These are phyloP conservation scores for Fusarium neocosmosporiellum DNA, from an alignment of 2,329 filamentous ascomycete species.

Conservation along the genomic window DNA sequence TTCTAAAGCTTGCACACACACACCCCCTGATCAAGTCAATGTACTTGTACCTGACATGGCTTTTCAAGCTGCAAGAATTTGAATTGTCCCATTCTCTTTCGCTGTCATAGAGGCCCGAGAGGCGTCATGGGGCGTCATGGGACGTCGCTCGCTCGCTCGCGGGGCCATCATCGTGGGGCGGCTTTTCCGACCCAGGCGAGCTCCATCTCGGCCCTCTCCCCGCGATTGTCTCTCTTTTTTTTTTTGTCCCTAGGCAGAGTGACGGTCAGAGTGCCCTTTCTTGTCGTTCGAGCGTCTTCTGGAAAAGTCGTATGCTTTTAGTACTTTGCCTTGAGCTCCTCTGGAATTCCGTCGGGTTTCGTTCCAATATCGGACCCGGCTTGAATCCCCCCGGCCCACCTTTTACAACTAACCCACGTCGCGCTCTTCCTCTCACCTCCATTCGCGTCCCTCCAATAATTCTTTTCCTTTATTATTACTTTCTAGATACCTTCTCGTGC, in stretches of 20 bases:
- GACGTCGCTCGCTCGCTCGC: constrained; percentile 21
- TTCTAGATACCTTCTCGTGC: neutral
- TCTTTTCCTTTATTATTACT: constrained; percentile 5
- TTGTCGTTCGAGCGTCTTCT: neutral
- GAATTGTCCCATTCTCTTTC: constrained; percentile 2
- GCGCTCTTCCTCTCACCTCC: constrained; percentile 10
- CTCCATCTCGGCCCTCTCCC: constrained; percentile 35
- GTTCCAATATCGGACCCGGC: constrained; percentile 15
- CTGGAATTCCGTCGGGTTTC: constrained; percentile 10
- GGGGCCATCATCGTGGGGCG: constrained; percentile 18
- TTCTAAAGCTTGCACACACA: neutral
- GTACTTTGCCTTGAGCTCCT: neutral
- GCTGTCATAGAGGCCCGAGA: constrained; percentile 29
- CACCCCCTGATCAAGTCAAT: neutral
- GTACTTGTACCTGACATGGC: constrained; percentile 6
- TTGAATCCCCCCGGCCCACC: constrained; percentile 9
- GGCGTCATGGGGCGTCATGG: constrained; percentile 25
- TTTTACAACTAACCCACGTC: constrained; percentile 28
- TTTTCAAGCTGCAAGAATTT: neutral
- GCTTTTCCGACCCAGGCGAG: constrained; percentile 14
- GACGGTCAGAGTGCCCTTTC: neutral
- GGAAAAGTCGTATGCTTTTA: neutral
- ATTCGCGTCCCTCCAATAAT: constrained; percentile 14
- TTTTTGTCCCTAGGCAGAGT: neutral
- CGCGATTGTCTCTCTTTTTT: constrained; percentile 5